Evolutionary conservation across 441 rosid species (phyloP).

Genomic region (Pelargonium cotyledonis): DNA sequence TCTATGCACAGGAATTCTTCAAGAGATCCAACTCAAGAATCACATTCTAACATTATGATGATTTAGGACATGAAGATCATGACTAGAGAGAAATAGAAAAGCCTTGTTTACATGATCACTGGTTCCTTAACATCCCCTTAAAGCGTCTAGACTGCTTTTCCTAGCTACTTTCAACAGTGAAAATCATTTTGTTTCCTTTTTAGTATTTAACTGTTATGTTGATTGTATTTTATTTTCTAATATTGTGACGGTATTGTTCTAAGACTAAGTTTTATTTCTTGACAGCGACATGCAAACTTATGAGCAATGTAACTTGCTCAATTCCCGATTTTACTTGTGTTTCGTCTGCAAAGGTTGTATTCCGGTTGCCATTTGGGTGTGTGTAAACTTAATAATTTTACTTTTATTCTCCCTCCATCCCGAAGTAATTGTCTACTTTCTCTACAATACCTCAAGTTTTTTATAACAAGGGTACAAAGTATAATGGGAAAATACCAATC

Average conservation of each 20-base stretch:
- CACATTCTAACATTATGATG: neutral
- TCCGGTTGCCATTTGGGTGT: conserved; percentile 14
- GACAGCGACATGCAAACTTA: conserved; percentile 82
- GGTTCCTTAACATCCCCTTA: neutral
- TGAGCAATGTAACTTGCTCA: conserved; percentile 68
- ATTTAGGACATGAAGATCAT: neutral
- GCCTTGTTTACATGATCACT: neutral
- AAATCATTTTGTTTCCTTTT: neutral
- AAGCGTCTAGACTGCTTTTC: neutral
- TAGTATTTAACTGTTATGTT: neutral
- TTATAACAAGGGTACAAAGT: too few species aligned
- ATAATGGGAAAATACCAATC: too few species aligned
- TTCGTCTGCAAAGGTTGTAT: conserved; percentile 80
- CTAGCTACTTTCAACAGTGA: neutral
- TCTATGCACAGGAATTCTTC: too few species aligned
- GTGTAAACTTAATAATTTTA: neutral
- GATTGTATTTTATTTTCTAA: neutral
- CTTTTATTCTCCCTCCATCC: too few species aligned
- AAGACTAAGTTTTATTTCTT: conserved; percentile 19
- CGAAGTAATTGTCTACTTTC: too few species aligned
- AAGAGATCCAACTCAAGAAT: too few species aligned
- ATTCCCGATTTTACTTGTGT: conserved; percentile 90
- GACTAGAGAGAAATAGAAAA: neutral
- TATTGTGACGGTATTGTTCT: conserved; percentile 5
- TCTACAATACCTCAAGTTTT: too few species aligned